Base-by-base conservation (phyloP, 2,329 filamentous ascomycete genomes). In the Xylariaceae sp. region DNA sequence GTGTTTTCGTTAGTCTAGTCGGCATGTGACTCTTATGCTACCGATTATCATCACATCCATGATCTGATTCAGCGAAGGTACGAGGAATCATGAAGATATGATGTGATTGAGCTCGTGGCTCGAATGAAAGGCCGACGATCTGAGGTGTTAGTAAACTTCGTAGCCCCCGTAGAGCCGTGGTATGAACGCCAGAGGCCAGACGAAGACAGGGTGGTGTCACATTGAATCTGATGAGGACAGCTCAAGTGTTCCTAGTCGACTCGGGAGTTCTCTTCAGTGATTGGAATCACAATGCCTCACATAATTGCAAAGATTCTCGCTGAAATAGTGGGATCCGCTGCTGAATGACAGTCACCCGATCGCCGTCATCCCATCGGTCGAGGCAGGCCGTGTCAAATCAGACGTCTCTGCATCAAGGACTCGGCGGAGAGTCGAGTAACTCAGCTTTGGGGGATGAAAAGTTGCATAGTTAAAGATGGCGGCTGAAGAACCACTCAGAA, bases 261-360 rank as follows among this genome's bases (percentile, higher is more conserved):
- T 94, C 94, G 80, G 92, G 84, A 83, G 89, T 88, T 49, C 48
- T 39, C 17, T 44, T 30, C 4, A 17, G 1, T 15, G 17, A 18
- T 37, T 8, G 45, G 7, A 17, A 8, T 41, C 13, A 18, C 6
- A 10, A 17, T 2, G 13, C n/a, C 37, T 17, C 23, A 7, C 5
- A 18, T 17, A 2, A 11, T 15, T 47, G 53, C 49, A 55, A 51
- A 53, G 55, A 73, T 73, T 66, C 77, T 45, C 55, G 55, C 15
- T 30, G 60, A 92, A 89, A 67, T 97, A 94, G 94, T 99, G 94
- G 94, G 97, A 97, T 67, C 94, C n/a, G 92, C 92, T n/a, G 93
- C 93, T 0, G 94, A 99, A 76, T 99, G 94, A 94, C 94, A 99
- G 76, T 94, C 89, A 62, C 94, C 94, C 2, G 94, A 99, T 73